Evolutionary conservation across 2,329 filamentous ascomycete genomes (phyloP), one percentile per base, ranked within the genome.

Genomic region (Penicillium sumatraense): DNA sequence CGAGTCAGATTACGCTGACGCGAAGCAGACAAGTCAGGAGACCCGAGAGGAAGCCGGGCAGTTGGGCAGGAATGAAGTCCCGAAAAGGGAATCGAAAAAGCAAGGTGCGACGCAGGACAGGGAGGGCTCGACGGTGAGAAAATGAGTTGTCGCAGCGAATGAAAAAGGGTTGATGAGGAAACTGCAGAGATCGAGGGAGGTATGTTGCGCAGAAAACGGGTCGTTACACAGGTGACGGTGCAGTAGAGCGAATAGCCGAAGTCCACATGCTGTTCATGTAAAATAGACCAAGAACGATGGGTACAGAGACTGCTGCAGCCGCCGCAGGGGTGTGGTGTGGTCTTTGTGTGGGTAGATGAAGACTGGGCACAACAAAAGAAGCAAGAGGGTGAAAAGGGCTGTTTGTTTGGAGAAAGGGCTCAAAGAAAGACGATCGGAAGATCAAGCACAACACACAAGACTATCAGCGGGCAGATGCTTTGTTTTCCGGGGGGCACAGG

Each of bases 11-110:
- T 59, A 47, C 45, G 50, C 64, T 66, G 67, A 70, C 65, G 57
- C 62, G 60, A 67, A 57, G 57, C 60, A 62, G 62, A 65, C 63
- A 67, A 71, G 65, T 70, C 69, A 72, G 68, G 61, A 67, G 64
- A 69, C 65, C 70, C 68, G 62, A 70, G 69, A 71, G 66, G 68
- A 61, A 62, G 68, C 66, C 67, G 51, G 60, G 42, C 33, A 61
- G 63, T 66, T 64, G 64, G 63, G 62, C 58, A 66, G 63, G 56
- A 54, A 65, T 54, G 46, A 52, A 51, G 47, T 42, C 56, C 58
- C 55, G 45, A 60, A 61, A 56, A 58, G 63, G 59, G 53, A 56
- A 59, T 16, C 24, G 47, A 64, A 56, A 61, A 65, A 61, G 59
- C 48, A 61, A 63, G 60, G 57, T 58, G 55, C 50, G 35, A 52